A percentile compares a stretch with the other conserved stretches of the same genome.
These are phyloP conservation scores for Pharnaceum exiguum DNA, from an alignment of 148 eudicot genomes.

Conservation along the genomic window DNA sequence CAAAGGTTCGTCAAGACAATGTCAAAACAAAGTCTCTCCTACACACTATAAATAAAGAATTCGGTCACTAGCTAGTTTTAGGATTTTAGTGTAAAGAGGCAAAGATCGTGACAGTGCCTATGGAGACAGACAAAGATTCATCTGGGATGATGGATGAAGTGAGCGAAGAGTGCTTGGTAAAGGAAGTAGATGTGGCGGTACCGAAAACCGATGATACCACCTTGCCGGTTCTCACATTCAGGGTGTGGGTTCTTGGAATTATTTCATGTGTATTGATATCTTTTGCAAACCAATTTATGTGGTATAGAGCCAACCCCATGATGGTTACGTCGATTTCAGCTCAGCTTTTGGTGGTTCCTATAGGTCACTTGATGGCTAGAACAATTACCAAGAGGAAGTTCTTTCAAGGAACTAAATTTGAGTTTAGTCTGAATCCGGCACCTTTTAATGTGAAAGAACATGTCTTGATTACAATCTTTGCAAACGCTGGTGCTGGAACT, in stretches of 20 bases:
- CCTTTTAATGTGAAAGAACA: conserved; percentile 86
- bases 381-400: conserved; percentile 50
- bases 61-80: too few relatives aligned
- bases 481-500: conserved; percentile 72
- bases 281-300: conserved; percentile 75
- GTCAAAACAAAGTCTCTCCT: too few relatives aligned
- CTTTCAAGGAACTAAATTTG: conserved; percentile 45
- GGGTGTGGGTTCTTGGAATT: conserved; percentile 80
- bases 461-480: conserved; percentile 83
- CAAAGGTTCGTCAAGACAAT: too few relatives aligned
- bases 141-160: too few relatives aligned
- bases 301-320: conserved; percentile 72
- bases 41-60: too few relatives aligned
- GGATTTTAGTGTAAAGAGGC: too few relatives aligned
- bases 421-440: conserved; percentile 75
- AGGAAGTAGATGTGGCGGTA: conserved; percentile 69
- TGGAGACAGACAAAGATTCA: too few relatives aligned
- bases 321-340: conserved; percentile 55
- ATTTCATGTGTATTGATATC: conserved; percentile 43
- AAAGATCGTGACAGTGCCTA: too few relatives aligned
- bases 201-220: conserved; percentile 71
- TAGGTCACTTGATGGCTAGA: conserved; percentile 78
- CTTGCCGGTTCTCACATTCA: conserved; percentile 64
- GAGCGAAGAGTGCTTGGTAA: conserved; percentile 37
- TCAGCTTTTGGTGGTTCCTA: conserved; percentile 69